Evolutionary conservation across 345 rosid species (phyloP), one percentile per base, ranked within the genome.

Genomic region (Eucalyptus microcorys): DNA sequence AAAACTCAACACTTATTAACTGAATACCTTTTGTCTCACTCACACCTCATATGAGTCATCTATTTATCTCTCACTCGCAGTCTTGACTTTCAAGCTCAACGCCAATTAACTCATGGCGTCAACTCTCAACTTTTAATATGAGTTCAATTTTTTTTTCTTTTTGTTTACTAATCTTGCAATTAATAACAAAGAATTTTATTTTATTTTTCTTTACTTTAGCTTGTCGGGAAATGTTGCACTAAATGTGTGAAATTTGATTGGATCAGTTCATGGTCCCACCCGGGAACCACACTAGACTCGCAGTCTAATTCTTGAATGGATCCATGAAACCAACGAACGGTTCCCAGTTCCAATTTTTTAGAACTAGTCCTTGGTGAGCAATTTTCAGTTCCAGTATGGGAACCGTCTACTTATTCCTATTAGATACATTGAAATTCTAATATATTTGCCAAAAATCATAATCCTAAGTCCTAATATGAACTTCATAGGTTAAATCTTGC

Each of bases 201-300:
- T 52, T 52, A 19, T 3, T 52, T 52, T 52, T 52, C 5, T 52
- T 52, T 52, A 52, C 5, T 52, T 52, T 21, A 1, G 4, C 5
- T 3, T 52, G 10, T 52, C 0, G 1, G 1, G 17, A 17, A 50
- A 17, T 50, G 1, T 50, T 50, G 22, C 22, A 3, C 55, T 17
- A 1, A 50, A 17, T 50, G 22, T 7, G 4, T 50, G 55, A 50
- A 50, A 16, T 7, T 50, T 50, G 22, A 50, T 50, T 7, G 8
- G 8, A 17, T 3, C 0, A 17, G 4, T 50, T 17, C 8, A 50
- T 50, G 53, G 53, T 2, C 8, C 0, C 4, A 50, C 8, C 0
- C 5, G 0, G 3, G 8, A 50, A 50, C 3, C 21, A 15, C 3
- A 6, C 1, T 0, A 2, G 22, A 3, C 53, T 3, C 2, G 19